Percentiles rank a stretch among this genome's conserved stretches.
These are phyloP conservation scores for Pisolithus orientalis DNA, from an alignment of 768 basidiomycete species.

Conservation along the genomic window DNA sequence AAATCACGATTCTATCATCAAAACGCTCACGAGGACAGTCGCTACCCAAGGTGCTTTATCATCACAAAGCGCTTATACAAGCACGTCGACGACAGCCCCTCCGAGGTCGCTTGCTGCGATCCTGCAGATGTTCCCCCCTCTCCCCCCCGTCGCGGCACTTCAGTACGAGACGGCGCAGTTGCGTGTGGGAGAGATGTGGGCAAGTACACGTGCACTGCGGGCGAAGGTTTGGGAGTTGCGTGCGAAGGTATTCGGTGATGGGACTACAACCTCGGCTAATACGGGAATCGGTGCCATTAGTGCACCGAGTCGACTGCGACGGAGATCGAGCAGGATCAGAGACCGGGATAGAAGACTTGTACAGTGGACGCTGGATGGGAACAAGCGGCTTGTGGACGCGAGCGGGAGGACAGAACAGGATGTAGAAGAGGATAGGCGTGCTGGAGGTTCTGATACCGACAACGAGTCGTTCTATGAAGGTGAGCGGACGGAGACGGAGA, in stretches of 20 bases:
- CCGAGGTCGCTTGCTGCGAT: constrained; percentile 30
- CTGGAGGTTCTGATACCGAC: constrained; percentile 23
- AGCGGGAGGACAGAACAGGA: constrained; percentile 72
- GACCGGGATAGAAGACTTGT: constrained; percentile 48
- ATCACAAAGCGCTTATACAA: constrained; percentile 5
- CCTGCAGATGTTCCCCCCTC: constrained; percentile 29
- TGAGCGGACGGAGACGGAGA: constrained; percentile 23
- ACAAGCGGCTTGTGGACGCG: constrained; percentile 55
- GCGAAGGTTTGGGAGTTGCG: constrained; percentile 60
- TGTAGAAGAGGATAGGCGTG: constrained; percentile 59
- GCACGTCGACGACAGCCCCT: constrained; percentile 34
- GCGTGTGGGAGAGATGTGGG: constrained; percentile 59
- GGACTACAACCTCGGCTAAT: constrained; percentile 40
- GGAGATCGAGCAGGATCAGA: constrained; percentile 38
- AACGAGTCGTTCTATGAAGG: constrained; percentile 10
- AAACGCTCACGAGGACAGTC: constrained; percentile 31
- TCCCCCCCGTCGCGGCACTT: constrained; percentile 35
- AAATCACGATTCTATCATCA: constrained; percentile 41
- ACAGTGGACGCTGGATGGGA: constrained; percentile 67
- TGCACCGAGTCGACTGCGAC: constrained; percentile 43
- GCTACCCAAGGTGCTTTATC: neutral
- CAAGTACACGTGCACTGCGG: constrained; percentile 52
- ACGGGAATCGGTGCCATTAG: constrained; percentile 19
- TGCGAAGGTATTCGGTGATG: constrained; percentile 59
- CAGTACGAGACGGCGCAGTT: constrained; percentile 71